Base-by-base conservation (phyloP, 2,329 filamentous ascomycete species). In the Alternaria tenuissima region DNA sequence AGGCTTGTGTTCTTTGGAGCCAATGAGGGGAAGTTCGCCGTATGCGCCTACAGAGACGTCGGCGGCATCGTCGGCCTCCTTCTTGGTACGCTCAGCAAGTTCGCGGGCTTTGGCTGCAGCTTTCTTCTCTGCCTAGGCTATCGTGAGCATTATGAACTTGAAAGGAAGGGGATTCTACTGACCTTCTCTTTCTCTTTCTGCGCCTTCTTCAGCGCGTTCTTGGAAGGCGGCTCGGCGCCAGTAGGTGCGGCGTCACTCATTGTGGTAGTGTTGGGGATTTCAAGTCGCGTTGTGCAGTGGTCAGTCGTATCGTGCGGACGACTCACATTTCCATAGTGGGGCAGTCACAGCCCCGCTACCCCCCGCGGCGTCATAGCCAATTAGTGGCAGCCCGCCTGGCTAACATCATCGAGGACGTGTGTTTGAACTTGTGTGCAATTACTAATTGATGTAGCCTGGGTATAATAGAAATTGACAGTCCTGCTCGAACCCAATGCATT, bases 1-100 rank as follows among this genome's bases (percentile, higher is more conserved):
- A 59, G 86, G 81, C 65, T 84, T 78, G 73, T 78, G 80, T 38
- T 79, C 77, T 52, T 75, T 83, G 61, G 86, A 86, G 61, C 87
- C 84, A 47, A 84, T 82, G 64, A 87, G 85, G 49, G 86, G 84
- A 48, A 89, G 82, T 63, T 88, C 82, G 77, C 94, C 94, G 77
- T 98, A 97, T 80, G 93, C 91, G 67, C 92, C 90, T 75, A 87
- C 89, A 66, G 87, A 87, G 54, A 88, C 88, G 61, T 89, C 87
- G 47, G 85, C 86, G 34, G 88, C 89, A 63, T 89, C 88, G 60
- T 88, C 87, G 43, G 87, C 87, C 62, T 91, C 90, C 75, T 91
- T 79, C 65, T 79, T 78, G 44, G 69, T 62, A 56, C 76, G 76
- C 22, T 78, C 75, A 38, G 80, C 81, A 49, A 81, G 90, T 74